These are phyloP conservation scores for Davidsoniella neocaledoniae DNA, from an alignment of 2,329 filamentous ascomycete genomes.

Conservation along the genomic window DNA sequence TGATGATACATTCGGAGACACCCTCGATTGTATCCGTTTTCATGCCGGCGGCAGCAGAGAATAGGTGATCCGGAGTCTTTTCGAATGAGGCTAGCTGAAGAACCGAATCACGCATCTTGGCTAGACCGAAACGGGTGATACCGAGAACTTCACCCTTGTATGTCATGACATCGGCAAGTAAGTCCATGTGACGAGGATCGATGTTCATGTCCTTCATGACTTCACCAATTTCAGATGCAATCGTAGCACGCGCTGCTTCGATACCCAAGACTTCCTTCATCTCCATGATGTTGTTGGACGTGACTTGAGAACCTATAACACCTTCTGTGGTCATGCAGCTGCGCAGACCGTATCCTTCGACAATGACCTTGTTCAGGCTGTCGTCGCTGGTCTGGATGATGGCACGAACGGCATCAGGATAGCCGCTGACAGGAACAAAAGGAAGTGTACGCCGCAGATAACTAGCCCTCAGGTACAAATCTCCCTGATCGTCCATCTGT, in stretches of 20 bases:
- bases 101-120: slow-evolving; percentile 91
- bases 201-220: slow-evolving; percentile 95
- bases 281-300: slow-evolving; percentile 83
- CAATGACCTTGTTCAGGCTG: slow-evolving; percentile 56
- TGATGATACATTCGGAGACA: slow-evolving; percentile 93
- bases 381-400: slow-evolving; percentile 71
- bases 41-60: slow-evolving; percentile 82
- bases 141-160: slow-evolving; percentile 95
- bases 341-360: slow-evolving; percentile 85
- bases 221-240: slow-evolving; percentile 68
- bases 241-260: slow-evolving; percentile 79
- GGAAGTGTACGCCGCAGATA: slow-evolving; percentile 70
- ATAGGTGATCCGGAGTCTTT: slow-evolving; percentile 94
- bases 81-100: slow-evolving; percentile 91
- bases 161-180: slow-evolving; percentile 96
- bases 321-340: slow-evolving; percentile 89
- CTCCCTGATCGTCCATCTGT: slow-evolving; percentile 22
- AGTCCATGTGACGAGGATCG: slow-evolving; percentile 92
- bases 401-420: slow-evolving; percentile 68
- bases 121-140: slow-evolving; percentile 88
- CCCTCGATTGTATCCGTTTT: slow-evolving; percentile 87
- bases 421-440: slow-evolving; percentile 73
- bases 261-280: slow-evolving; percentile 76
- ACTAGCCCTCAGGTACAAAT: slow-evolving; percentile 61
- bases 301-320: slow-evolving; percentile 58